These are phyloP conservation scores for Knoxia roxburghii DNA, from an alignment of 257 asterid species.

Conservation along the genomic window DNA sequence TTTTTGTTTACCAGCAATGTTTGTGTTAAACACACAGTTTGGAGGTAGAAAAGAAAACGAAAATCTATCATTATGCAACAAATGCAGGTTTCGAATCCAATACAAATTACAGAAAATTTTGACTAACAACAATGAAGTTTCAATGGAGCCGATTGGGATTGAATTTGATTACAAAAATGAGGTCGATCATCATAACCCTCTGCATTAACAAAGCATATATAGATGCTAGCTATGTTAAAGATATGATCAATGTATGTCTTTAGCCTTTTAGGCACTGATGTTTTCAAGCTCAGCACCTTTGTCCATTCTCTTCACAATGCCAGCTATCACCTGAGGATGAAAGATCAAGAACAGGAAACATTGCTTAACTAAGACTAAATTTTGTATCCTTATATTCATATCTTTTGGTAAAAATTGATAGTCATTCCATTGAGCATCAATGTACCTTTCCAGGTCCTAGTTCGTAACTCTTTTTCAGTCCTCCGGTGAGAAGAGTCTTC, in stretches of 20 bases:
- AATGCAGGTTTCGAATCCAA: neutral
- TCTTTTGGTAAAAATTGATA: neutral
- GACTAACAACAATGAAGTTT: conserved; percentile 1
- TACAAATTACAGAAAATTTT: neutral
- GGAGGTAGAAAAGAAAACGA: neutral
- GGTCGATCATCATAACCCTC: neutral
- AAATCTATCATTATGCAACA: conserved; percentile 2
- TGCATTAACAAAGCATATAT: neutral
- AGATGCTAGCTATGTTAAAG: neutral
- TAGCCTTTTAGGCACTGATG: conserved; percentile 60
- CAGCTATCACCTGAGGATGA: conserved; percentile 68
- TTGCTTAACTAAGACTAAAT: neutral
- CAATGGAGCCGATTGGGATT: neutral
- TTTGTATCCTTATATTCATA: neutral
- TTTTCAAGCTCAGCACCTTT: conserved; percentile 72
- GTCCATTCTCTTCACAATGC: conserved; percentile 84
- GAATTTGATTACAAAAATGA: neutral
- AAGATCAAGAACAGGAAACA: neutral
- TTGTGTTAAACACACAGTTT: neutral
- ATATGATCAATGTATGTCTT: neutral
- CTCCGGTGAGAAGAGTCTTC: conserved; percentile 32
- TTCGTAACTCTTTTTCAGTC: conserved; percentile 51
- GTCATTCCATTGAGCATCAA: neutral
- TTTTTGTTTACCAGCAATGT: neutral
- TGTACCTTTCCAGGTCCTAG: conserved; percentile 83